A percentile compares a stretch with the other conserved stretches of the same genome.
phyloP scores from a whole-genome alignment of 75 land plant species.

The Pinus albicaulis region DNA sequence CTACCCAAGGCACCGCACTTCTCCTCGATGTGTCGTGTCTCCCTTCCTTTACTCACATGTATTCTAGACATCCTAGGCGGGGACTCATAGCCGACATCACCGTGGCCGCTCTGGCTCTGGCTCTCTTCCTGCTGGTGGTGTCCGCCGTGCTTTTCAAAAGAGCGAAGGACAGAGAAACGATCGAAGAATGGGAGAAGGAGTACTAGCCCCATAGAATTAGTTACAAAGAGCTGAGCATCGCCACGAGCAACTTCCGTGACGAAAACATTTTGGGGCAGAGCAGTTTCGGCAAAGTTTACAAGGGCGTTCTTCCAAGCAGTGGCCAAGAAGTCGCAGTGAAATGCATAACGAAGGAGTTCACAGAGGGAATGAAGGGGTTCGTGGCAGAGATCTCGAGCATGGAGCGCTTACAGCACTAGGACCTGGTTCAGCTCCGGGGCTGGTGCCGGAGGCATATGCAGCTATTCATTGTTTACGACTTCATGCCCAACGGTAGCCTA shows the following conservation, averaged over 20 bases:
- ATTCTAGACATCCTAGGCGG: not conserved
- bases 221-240: not conserved
- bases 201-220: not conserved
- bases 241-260: not conserved
- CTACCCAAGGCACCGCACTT: slow-evolving; percentile 16
- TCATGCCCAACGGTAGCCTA: slow-evolving; percentile 27
- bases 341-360: not conserved
- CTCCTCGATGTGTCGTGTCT: slow-evolving; percentile 15
- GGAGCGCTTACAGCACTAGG: not conserved
- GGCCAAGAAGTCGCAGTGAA: slow-evolving; percentile 5
- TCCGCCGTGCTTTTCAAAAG: not conserved
- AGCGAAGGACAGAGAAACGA: not conserved
- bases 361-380: not conserved
- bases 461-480: slow-evolving; percentile 10
- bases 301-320: not conserved
- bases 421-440: not conserved
- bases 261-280: slow-evolving; percentile 1
- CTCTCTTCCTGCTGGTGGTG: too few species aligned
- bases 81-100: too few species aligned
- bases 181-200: not conserved
- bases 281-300: slow-evolving; percentile 12
- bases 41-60: slow-evolving; percentile 5
- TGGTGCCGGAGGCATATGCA: not conserved
- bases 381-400: slow-evolving; percentile 8
- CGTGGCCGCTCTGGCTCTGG: not conserved